Evolutionary conservation across 768 basidiomycete genomes (phyloP).

Genomic region (Macrocybe gigantea): DNA sequence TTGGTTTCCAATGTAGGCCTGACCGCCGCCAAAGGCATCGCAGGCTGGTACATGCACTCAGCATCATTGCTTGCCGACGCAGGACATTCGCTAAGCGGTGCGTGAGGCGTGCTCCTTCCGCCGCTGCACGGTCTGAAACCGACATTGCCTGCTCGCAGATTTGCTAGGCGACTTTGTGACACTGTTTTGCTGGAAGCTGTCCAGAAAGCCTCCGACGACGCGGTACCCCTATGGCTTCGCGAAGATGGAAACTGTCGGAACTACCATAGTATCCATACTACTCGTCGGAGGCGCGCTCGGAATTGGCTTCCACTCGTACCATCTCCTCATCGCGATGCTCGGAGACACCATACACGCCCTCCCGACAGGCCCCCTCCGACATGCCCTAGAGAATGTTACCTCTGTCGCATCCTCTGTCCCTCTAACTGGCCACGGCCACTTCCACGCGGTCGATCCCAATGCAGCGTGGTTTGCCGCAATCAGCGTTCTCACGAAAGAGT

Average conservation of each 20-base stretch:
- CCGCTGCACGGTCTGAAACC: neutral
- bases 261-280: conserved; percentile 82
- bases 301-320: conserved; percentile 87
- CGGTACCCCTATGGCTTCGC: conserved; percentile 85
- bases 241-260: conserved; percentile 94
- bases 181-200: conserved; percentile 82
- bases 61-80: conserved; percentile 91
- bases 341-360: conserved; percentile 57
- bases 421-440: conserved; percentile 47
- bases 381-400: conserved; percentile 53
- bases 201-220: conserved; percentile 72
- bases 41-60: conserved; percentile 88
- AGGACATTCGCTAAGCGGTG: conserved; percentile 85
- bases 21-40: conserved; percentile 78
- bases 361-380: conserved; percentile 58
- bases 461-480: conserved; percentile 94
- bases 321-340: conserved; percentile 73
- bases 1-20: conserved; percentile 77
- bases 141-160: conserved; percentile 36
- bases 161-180: conserved; percentile 89
- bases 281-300: conserved; percentile 80
- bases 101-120: conserved; percentile 18
- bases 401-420: conserved; percentile 51
- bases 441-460: conserved; percentile 76
- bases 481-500: conserved; percentile 84